These are phyloP conservation scores for Lipomyces mesembrius DNA, from an alignment of 805 yeast species.

Conservation along the genomic window DNA sequence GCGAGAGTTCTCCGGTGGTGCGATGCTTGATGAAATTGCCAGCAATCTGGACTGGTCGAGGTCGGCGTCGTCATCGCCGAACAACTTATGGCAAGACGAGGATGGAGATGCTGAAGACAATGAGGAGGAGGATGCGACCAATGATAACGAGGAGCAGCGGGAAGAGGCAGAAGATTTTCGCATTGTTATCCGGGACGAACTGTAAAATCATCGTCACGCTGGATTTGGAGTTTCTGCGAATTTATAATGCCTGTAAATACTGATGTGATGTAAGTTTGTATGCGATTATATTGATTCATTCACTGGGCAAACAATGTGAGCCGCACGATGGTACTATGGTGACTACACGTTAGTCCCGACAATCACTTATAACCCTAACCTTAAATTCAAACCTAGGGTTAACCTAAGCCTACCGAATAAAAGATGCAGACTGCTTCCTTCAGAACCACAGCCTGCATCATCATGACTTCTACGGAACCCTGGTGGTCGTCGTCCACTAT, in stretches of 20 bases:
- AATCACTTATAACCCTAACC: too few species aligned
- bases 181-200: not conserved
- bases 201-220: not conserved
- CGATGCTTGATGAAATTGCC: conserved; percentile 9
- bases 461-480: too few species aligned
- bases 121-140: not conserved
- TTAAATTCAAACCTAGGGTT: too few species aligned
- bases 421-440: not conserved
- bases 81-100: not conserved
- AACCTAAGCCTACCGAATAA: too few species aligned
- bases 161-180: not conserved
- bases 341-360: too few species aligned
- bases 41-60: not conserved
- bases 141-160: not conserved
- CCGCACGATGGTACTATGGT: too few species aligned
- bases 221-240: not conserved
- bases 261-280: not conserved
- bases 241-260: not conserved
- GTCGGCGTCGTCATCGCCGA: not conserved
- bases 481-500: too few species aligned
- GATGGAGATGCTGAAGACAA: not conserved
- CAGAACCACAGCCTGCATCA: too few species aligned
- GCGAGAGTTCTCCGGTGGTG: conserved; percentile 32
- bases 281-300: too few species aligned
- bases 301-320: too few species aligned